Evolutionary conservation across 129 eudicot genomes (phyloP), one percentile per base, ranked within the genome.

Genomic region (Flaveria brownii): DNA sequence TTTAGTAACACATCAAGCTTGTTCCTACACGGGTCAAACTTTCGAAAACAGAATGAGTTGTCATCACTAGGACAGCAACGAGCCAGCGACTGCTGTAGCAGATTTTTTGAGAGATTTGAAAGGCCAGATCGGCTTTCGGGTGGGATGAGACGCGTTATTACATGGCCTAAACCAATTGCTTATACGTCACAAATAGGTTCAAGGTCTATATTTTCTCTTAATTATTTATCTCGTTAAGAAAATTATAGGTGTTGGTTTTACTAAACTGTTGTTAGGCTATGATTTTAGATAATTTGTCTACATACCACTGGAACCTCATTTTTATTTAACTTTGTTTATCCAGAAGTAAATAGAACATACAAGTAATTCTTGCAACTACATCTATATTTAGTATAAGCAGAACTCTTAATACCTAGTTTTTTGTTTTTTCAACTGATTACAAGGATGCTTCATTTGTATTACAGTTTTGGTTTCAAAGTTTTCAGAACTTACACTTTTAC

Each of bases 161-260:
- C 80, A 3, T 82, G 82, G 77, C 86, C 85, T 23, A 78, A 74
- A 72, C 79, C 84, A 13, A 61, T 82, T 70, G 62, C 71, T 72
- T 73, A 74, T 75, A 57, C 76, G 0, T 68, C 78, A 1, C 61
- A 17, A 57, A 68, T 72, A 57, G 72, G 59, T 42, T 77, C 65
- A 13, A 83, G 85, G 49, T 70, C 80, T 75, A 82, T 70, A 64
- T 68, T 77, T 70, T 81, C 77, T 56, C 57, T 80, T 23, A 71
- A 67, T 55, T 70, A 47, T 67, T 64, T 85, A 36, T 65, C 78
- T 9, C 70, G 73, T 51, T 81, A 41, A 72, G 68, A 12, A 63
- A 14, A 46, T 6, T 47, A 50, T n/a, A 39, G 74, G 22, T 43
- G 46, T 51, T 2, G 20, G 5, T 62, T 62, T 14, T 62, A 68